Evolutionary conservation across 352 stramenopile species (phyloP), one percentile per base, ranked within the genome.

Genomic region (Phytophthora pisi): DNA sequence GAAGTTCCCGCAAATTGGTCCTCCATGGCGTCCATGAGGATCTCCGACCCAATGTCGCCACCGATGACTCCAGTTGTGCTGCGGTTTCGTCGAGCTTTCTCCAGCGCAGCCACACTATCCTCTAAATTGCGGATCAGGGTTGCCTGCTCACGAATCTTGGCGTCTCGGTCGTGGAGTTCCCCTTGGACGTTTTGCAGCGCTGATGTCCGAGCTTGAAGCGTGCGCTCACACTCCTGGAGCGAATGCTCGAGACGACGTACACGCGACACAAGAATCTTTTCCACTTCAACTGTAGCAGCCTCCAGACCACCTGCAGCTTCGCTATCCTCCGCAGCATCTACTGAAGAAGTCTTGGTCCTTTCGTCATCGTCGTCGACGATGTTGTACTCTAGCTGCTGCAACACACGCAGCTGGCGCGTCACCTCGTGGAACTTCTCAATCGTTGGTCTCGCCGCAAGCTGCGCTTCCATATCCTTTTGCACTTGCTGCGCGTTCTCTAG

Each of bases 331-430:
- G 24, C 53, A 46, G 43, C 40, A 40, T 64, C 57, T 26, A 38
- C 28, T 24, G 50, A 65, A 46, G 43, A 57, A 26, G 55, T 52
- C n/a, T 72, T 73, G n/a, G 70, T 73, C 18, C 64, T 66, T 30
- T 71, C 78, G 9, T 81, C 78, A 5, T 91, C 82, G 2, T 92
- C 83, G 42, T 91, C 84, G 11, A 93, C 75, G 57, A 92, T 85
- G 53, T 93, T 93, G 65, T 92, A 91, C 57, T 98, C 95, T 8
- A 98, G 74, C 50, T 97, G 87, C 71, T 98, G 95, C 40, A 98
- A 65, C 45, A 98, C 87, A n/a, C 84, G 86, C 6, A 98, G 64
- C 58, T 98, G 90, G 31, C 89, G 82, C 18, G 91, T 81, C 68
- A 98, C 89, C 6, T 94, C 91, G 16, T 97, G 87, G 34, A 95